Base-by-base conservation (phyloP, 2,329 filamentous ascomycete species). In the Aspergillus novofumigatus region DNA sequence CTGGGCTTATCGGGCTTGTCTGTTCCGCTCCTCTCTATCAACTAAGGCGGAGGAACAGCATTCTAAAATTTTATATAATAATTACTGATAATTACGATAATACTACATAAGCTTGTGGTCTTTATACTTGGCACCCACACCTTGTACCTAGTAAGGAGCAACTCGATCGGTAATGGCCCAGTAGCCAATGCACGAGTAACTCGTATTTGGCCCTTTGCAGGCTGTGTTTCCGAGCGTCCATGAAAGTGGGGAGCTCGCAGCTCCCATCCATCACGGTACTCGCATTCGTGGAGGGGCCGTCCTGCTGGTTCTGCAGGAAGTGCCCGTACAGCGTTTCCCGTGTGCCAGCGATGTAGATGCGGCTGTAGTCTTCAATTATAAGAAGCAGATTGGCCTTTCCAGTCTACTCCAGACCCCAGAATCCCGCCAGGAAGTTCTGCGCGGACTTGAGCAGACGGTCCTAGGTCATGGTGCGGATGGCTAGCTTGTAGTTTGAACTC, bases 371-470 rank as follows among this genome's bases (percentile, higher is more conserved):
- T 1, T 92, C 89, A 44, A 91, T 89, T 10, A 88, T 86, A 14
- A 89, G 79, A 65, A 90, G 85, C n/a, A 91, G 81, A 0, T 86
- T 90, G 6, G 82, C 88, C 67, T 91, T 89, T 29, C 85, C 80
- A 1, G 85, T n/a, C n/a, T n/a, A n/a, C n/a, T n/a, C n/a, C n/a
- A n/a, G n/a, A n/a, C n/a, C n/a, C n/a, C n/a, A n/a, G n/a, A n/a
- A n/a, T n/a, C n/a, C n/a, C n/a, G n/a, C n/a, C 81, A 91, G 75
- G 73, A 91, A 92, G 71, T 92, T 88, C 71, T 92, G 88, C 3
- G 88, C 88, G 42, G 83, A 87, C 69, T 91, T 86, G 23, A 88
- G 77, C 89, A 92, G 92, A 25, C 89, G 84, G 67, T 90, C 85
- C 69, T 92, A 87, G 1, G 88, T 90, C n/a, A 88, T 91, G 1